Evolutionary conservation across 2,329 filamentous ascomycete genomes (phyloP).

Genomic region (Dactylellina haptotyla): DNA sequence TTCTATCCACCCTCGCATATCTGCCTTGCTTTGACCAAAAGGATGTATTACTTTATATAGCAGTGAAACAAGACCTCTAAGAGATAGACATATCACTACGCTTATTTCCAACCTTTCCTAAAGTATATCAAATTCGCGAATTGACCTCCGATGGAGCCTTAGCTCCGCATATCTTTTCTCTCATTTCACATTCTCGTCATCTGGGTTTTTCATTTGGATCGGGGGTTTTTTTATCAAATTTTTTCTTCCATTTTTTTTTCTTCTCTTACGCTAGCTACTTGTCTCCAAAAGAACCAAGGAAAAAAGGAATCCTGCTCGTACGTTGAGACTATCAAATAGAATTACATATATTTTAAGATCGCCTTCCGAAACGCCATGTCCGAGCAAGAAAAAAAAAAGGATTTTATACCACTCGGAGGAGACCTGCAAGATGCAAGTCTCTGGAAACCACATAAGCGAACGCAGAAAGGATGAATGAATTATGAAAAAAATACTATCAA

Average conservation of each 20-base stretch:
- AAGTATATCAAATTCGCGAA: constrained; percentile 23
- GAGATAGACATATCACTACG: constrained; percentile 52
- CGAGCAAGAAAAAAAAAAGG: constrained; percentile 19
- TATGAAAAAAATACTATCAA: constrained; percentile 32
- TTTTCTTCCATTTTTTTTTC: constrained; percentile 19
- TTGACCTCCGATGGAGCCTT: constrained; percentile 1
- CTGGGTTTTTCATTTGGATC: constrained; percentile 9
- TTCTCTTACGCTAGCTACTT: constrained; percentile 13
- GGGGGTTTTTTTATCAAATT: constrained; percentile 17
- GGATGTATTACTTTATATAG: constrained; percentile 53
- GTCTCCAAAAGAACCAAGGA: constrained; percentile 21
- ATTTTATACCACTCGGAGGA: constrained; percentile 11
- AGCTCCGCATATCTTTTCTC: constrained; percentile 1
- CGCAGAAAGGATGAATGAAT: constrained; percentile 4
- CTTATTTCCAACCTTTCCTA: constrained; percentile 45
- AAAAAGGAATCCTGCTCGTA: constrained; percentile 38
- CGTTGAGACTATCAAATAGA: constrained; percentile 18
- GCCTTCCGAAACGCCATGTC: constrained; percentile 40
- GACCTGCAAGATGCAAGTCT: constrained; percentile 48
- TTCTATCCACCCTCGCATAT: constrained; percentile 4
- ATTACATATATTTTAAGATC: constrained; percentile 41
- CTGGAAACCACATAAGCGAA: constrained; percentile 53
- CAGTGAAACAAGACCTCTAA: constrained; percentile 52
- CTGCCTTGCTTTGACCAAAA: background rate
- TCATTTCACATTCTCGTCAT: background rate